Percentiles rank a stretch among this genome's conserved stretches.
phyloP scores from a whole-genome alignment of 2,329 filamentous ascomycete species.

The Apiospora marii region DNA sequence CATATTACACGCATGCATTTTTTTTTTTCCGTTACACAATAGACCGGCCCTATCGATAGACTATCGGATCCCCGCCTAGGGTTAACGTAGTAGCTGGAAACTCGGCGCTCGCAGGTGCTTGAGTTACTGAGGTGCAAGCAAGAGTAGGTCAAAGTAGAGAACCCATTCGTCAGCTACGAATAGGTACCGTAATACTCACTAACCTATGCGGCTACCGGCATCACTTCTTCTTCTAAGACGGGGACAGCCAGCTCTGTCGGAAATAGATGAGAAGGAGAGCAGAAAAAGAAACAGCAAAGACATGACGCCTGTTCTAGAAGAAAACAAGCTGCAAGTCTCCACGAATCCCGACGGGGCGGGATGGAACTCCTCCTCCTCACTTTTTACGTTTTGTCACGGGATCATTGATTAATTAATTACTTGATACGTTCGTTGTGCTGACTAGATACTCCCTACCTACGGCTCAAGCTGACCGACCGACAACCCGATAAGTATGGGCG shows the following conservation, averaged over 20 bases:
- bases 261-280: background rate
- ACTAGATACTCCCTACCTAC: no score
- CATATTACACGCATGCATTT: background rate
- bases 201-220: background rate
- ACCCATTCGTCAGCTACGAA: background rate
- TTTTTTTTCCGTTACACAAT: background rate
- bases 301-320: conserved; percentile 3
- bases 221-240: background rate
- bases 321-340: background rate
- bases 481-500: background rate
- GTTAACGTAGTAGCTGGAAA: background rate
- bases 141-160: background rate
- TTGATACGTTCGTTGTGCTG: background rate
- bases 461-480: background rate
- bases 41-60: conserved; percentile 1
- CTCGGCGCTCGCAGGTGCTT: background rate
- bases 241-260: background rate
- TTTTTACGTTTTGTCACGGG: background rate
- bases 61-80: background rate
- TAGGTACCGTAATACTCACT: no score
- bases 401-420: background rate
- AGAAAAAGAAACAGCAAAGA: background rate
- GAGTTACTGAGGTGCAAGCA: background rate
- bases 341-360: background rate
- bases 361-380: background rate